A percentile compares a stretch with the other conserved stretches of the same genome.
Conservation (phyloP, 2,329 filamentous ascomycete species). For the Aspergillus cejpii region DNA sequence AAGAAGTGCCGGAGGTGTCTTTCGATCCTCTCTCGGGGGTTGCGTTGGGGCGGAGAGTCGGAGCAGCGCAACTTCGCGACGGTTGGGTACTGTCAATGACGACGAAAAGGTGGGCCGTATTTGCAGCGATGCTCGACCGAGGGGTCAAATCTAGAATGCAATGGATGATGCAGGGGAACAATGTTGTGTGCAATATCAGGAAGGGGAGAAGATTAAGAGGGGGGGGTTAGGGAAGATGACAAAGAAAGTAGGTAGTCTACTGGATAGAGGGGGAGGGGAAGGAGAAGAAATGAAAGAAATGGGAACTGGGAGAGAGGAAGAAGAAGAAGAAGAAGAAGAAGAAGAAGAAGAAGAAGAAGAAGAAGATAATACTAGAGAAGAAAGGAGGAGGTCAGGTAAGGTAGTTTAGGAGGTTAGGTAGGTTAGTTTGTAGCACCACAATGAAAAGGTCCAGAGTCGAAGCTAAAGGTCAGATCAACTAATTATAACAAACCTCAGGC, state of each 20-base stretch:
- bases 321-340: slow-evolving; percentile 11
- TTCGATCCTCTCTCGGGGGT: slow-evolving; percentile 4
- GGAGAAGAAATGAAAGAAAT: slow-evolving; percentile 12
- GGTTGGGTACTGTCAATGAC: background rate
- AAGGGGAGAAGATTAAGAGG: slow-evolving; percentile 10
- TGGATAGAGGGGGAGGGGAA: slow-evolving; percentile 10
- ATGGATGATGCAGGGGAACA: slow-evolving; percentile 12
- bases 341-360: slow-evolving; percentile 2
- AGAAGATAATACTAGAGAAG: slow-evolving; percentile 5
- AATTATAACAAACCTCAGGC: slow-evolving; percentile 15
- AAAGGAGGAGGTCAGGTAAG: too few relatives aligned
- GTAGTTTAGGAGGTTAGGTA: too few relatives aligned
- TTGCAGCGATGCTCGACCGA: slow-evolving; percentile 15
- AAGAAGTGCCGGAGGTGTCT: background rate
- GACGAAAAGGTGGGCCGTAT: slow-evolving; percentile 5
- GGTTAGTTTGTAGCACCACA: slow-evolving; percentile 2
- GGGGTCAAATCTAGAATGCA: slow-evolving; percentile 5
- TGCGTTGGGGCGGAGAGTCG: slow-evolving; percentile 7
- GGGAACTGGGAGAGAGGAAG: slow-evolving; percentile 5
- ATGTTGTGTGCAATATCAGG: slow-evolving; percentile 6
- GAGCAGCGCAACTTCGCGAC: slow-evolving; percentile 19
- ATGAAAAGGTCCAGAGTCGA: slow-evolving; percentile 6
- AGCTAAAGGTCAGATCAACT: slow-evolving; percentile 4
- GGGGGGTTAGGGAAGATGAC: slow-evolving; percentile 6
- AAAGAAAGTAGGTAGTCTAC: slow-evolving; percentile 8